These are phyloP conservation scores for Cryptococcus neoformans DNA, from an alignment of 1,284 basidiomycete genomes.

Conservation along the genomic window DNA sequence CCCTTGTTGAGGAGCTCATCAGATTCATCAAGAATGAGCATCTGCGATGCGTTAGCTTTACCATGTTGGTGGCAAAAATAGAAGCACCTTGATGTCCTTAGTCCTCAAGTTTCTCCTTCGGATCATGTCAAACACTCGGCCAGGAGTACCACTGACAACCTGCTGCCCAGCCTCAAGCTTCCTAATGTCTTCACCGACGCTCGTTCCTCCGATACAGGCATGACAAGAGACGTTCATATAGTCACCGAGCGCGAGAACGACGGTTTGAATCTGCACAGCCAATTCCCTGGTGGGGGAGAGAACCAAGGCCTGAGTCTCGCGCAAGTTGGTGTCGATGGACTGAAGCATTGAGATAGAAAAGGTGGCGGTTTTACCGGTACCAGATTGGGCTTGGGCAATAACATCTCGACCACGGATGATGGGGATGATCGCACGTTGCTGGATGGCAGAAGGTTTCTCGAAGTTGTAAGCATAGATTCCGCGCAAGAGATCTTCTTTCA, in stretches of 20 bases:
- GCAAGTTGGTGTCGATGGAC: constrained; percentile 88
- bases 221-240: constrained; percentile 99
- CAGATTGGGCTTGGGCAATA: constrained; percentile 98
- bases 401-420: constrained; percentile 95
- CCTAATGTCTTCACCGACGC: constrained; percentile 95
- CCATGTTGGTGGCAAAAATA: constrained; percentile 10
- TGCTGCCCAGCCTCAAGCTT: constrained; percentile 99
- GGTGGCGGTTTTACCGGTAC: constrained; percentile 99
- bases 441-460: constrained; percentile 98
- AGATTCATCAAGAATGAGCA: constrained; percentile 97
- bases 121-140: constrained; percentile 99
- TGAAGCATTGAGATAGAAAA: constrained; percentile 93
- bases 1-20: constrained; percentile 98
- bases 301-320: constrained; percentile 95
- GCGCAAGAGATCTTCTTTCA: constrained; percentile 93
- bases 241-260: constrained; percentile 94
- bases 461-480: constrained; percentile 99
- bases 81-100: constrained; percentile 78
- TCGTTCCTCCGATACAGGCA: constrained; percentile 97
- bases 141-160: constrained; percentile 95
- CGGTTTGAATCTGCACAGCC: constrained; percentile 98
- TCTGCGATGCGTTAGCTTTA: constrained; percentile 40
- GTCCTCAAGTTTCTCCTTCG: constrained; percentile 88
- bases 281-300: constrained; percentile 93
- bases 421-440: constrained; percentile 95